These are phyloP conservation scores for Elsinoe australis DNA, from an alignment of 2,329 filamentous ascomycete species.

Conservation along the genomic window DNA sequence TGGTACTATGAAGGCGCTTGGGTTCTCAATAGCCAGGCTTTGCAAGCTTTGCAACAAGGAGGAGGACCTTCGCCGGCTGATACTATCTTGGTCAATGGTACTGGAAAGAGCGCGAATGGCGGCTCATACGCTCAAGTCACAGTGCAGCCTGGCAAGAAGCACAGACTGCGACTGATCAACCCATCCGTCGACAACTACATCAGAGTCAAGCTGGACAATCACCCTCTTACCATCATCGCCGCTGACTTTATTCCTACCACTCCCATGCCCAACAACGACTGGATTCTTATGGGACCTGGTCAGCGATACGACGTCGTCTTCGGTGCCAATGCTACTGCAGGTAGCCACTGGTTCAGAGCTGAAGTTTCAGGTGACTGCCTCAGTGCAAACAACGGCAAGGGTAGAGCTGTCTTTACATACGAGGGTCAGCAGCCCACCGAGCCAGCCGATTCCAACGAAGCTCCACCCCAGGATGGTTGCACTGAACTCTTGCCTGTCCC, in stretches of 20 bases:
- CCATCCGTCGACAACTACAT: slow-evolving; percentile 39
- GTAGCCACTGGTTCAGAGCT: slow-evolving; percentile 42
- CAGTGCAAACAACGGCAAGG: slow-evolving; percentile 28
- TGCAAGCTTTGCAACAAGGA: slow-evolving; percentile 26
- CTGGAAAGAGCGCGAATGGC: slow-evolving; percentile 32
- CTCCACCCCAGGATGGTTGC: slow-evolving; percentile 26
- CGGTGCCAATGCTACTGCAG: slow-evolving; percentile 37
- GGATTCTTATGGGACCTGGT: slow-evolving; percentile 36
- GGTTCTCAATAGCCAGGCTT: slow-evolving; percentile 26
- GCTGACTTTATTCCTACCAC: slow-evolving; percentile 34
- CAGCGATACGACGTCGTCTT: slow-evolving; percentile 44
- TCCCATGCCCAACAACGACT: slow-evolving; percentile 22
- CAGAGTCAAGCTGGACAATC: slow-evolving; percentile 32
- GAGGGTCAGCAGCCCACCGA: slow-evolving; percentile 21
- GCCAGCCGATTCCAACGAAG: slow-evolving; percentile 23
- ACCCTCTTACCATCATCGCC: slow-evolving; percentile 31
- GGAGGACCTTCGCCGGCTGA: slow-evolving; percentile 35
- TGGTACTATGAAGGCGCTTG: slow-evolving; percentile 28
- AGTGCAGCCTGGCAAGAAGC: slow-evolving; percentile 33
- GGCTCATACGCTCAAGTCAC: slow-evolving; percentile 25
- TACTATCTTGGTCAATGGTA: slow-evolving; percentile 38
- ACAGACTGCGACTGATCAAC: slow-evolving; percentile 42
- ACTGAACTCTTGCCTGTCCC: slow-evolving; percentile 27
- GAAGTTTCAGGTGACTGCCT: slow-evolving; percentile 33
- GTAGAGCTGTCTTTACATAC: slow-evolving; percentile 35